Conservation (phyloP, 441 rosid genomes). For the Rhodomyrtus psidioides region DNA sequence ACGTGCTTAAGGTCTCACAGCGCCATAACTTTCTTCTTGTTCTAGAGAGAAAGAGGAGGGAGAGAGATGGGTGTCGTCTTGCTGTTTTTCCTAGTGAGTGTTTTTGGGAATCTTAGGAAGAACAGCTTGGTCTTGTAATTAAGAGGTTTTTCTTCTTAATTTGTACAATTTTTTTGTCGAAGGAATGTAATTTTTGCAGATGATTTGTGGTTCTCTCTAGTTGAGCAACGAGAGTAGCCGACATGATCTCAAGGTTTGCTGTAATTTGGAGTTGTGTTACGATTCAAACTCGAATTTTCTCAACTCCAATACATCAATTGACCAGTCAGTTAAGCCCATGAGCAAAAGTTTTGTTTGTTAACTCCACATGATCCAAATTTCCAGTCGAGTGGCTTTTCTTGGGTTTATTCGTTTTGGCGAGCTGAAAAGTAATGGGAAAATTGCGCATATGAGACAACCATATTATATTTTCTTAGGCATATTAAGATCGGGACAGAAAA, state of each 20-base stretch:
- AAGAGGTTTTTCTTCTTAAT: not conserved
- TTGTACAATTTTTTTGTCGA: not conserved
- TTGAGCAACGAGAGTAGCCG: not conserved
- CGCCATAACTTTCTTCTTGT: not conserved
- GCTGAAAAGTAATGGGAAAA: not conserved
- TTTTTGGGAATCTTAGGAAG: not conserved
- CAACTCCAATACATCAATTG: not conserved
- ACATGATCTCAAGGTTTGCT: not conserved
- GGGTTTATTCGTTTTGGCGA: not conserved
- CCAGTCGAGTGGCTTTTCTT: too few relatives aligned
- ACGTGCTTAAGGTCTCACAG: too few relatives aligned
- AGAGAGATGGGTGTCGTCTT: not conserved
- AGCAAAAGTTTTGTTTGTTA: not conserved
- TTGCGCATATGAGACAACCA: not conserved
- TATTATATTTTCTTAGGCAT: too few relatives aligned
- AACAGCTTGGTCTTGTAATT: not conserved
- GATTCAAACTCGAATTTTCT: not conserved
- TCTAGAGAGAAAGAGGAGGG: not conserved
- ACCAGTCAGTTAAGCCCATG: not conserved
- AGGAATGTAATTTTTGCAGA: not conserved
- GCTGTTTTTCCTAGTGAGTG: not conserved
- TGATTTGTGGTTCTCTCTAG: not conserved
- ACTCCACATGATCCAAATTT: too few relatives aligned
- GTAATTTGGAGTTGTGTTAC: not conserved
- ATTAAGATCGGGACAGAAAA: too few relatives aligned